phyloP scores from a whole-genome alignment of 176 grass and related monocot species.

The Oropetium thomaeum region DNA sequence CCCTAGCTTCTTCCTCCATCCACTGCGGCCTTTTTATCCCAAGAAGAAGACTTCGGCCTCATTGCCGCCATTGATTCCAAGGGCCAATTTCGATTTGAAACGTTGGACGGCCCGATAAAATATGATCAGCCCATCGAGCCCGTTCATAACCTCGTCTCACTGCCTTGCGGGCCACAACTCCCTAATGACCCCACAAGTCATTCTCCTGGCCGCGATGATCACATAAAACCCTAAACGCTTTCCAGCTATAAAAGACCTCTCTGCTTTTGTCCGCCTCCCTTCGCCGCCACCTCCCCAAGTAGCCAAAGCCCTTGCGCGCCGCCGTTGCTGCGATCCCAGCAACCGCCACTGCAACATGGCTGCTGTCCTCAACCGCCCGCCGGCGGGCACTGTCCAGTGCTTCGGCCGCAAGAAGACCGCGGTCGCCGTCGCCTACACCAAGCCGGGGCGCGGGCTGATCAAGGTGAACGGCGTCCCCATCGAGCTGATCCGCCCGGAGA shows the following conservation, averaged over 20 bases:
- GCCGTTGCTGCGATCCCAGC: background rate
- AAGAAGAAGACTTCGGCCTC: background rate
- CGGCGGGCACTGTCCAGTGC: conserved; percentile 60
- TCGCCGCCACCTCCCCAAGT: background rate
- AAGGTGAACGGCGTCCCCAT: conserved; percentile 83
- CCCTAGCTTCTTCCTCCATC: background rate
- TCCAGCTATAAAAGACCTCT: background rate
- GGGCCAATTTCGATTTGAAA: background rate
- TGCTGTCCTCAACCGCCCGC: conserved; percentile 22
- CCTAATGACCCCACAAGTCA: background rate
- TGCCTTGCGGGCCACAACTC: background rate
- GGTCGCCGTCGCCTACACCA: conserved; percentile 74
- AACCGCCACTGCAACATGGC: conserved; percentile 16
- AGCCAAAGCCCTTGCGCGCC: conserved; percentile 10
- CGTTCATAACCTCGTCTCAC: background rate
- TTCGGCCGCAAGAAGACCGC: conserved; percentile 91
- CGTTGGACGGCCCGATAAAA: background rate
- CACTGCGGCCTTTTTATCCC: conserved; percentile 10
- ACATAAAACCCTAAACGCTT: conserved; percentile 45
- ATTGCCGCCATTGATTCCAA: background rate
- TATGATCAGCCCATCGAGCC: background rate
- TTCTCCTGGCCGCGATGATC: too few relatives aligned
- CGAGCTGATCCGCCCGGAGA: conserved; percentile 78
- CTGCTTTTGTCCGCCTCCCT: background rate
- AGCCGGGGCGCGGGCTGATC: conserved; percentile 72